Evolutionary conservation across 2,329 filamentous ascomycete species (phyloP).

Genomic region (Nemania bipapillata): DNA sequence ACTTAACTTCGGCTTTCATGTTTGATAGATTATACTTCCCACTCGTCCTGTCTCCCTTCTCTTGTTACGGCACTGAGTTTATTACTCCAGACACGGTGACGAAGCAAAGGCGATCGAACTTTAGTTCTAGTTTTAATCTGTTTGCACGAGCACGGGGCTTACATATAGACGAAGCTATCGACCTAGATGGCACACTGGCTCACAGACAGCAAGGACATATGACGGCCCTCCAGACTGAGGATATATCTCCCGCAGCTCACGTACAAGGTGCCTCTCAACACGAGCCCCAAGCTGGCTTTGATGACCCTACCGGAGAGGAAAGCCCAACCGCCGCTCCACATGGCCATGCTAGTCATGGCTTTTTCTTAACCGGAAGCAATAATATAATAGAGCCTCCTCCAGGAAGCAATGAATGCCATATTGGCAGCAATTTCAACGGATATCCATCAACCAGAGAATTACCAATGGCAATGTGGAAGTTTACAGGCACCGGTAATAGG

Average conservation of each 20-base stretch:
- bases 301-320: neutral
- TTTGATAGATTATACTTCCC: neutral
- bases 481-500: neutral
- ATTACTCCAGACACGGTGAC: neutral
- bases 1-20: neutral
- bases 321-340: neutral
- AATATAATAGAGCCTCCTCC: neutral
- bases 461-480: neutral
- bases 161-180: neutral
- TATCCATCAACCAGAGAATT: neutral
- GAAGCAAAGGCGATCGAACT: neutral
- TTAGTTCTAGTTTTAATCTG: neutral
- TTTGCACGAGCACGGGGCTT: neutral
- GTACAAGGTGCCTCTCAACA: neutral
- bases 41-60: neutral
- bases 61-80: neutral
- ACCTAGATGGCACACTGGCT: neutral
- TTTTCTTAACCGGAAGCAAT: neutral
- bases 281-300: neutral
- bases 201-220: conserved; percentile 1
- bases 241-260: neutral
- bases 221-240: neutral
- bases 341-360: neutral
- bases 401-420: neutral
- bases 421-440: neutral